Base-by-base conservation (phyloP, 1,284 basidiomycete species). In the Ustilago nuda region DNA sequence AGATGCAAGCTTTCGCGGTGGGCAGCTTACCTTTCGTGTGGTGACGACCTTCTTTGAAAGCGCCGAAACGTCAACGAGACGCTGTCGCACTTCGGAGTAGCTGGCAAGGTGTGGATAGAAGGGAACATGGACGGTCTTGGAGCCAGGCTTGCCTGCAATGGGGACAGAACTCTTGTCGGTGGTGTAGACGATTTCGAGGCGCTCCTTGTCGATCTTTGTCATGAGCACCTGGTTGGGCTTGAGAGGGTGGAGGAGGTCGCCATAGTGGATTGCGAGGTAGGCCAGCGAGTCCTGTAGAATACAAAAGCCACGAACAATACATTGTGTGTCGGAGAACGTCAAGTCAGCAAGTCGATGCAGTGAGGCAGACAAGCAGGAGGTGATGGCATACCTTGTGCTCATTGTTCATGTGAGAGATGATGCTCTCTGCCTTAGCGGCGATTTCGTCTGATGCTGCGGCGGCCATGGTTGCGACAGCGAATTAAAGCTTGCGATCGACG, bases 391-490 rank as follows among this genome's bases (percentile, higher is more conserved):
- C 75, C 75, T 73, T 66, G 66, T 77, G 75, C 30, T 72, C 75
- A 30, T 70, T 77, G 75, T 77, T 77, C 75, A 77, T 77, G 64
- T 77, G 70, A 17, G 70, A 70, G 46, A 72, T 56, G 41, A 77
- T 72, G 35, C 66, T 67, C 13, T 69, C 75, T 27, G 70, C 66
- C 66, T 77, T 77, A 37, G 70, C 56, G 45, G 66, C 70, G 27
- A 77, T 50, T n/a, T 77, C 75, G 50, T 77, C 70, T 12, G 53
- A 53, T 56, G 52, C 41, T 4, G 56, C 27, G 11, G 68, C 59
- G 58, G 64, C 68, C 8, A 41, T 66, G 30, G 27, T 50, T 15
- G 27, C 30, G 48, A 17, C 3, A 48, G 8, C 46, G 46, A 23
- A 30, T 12, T 7, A 17, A 30, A 12, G 19, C 15, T 19, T 11